A percentile compares a stretch with the other conserved stretches of the same genome.
These are phyloP conservation scores for Saccharomyces kudriavzevii DNA, from an alignment of 805 yeast genomes.

Conservation along the genomic window DNA sequence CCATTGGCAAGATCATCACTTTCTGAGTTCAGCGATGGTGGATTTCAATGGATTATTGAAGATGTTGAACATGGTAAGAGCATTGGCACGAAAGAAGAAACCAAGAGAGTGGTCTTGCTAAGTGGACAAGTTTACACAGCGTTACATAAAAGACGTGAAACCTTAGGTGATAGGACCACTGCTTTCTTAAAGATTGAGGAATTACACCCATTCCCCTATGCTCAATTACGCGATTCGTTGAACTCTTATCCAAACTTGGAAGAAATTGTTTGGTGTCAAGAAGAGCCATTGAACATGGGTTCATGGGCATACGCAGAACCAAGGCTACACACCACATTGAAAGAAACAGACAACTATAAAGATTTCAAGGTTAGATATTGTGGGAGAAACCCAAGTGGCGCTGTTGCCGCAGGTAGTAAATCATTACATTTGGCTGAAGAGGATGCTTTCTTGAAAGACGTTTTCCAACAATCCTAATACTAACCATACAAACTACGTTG, in stretches of 20 bases:
- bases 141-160: conserved; percentile 78
- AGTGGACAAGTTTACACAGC: conserved; percentile 95
- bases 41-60: conserved; percentile 93
- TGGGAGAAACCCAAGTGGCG: conserved; percentile 97
- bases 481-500: not conserved
- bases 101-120: conserved; percentile 77
- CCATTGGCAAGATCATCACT: conserved; percentile 89
- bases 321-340: conserved; percentile 68
- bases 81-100: conserved; percentile 70
- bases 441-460: conserved; percentile 74
- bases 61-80: conserved; percentile 78
- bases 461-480: conserved; percentile 34
- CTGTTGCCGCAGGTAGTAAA: conserved; percentile 97
- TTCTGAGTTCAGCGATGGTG: conserved; percentile 81
- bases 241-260: conserved; percentile 71
- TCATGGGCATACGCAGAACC: conserved; percentile 74
- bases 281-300: conserved; percentile 98
- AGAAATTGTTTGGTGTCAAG: conserved; percentile 96
- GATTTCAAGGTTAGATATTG: conserved; percentile 66
- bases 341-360: conserved; percentile 63
- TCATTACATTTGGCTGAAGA: conserved; percentile 82
- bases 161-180: conserved; percentile 67
- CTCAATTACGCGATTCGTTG: conserved; percentile 79
- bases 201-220: conserved; percentile 97
- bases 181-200: conserved; percentile 89